Base-by-base conservation (phyloP, 768 basidiomycete species). In the Russula vinacea region DNA sequence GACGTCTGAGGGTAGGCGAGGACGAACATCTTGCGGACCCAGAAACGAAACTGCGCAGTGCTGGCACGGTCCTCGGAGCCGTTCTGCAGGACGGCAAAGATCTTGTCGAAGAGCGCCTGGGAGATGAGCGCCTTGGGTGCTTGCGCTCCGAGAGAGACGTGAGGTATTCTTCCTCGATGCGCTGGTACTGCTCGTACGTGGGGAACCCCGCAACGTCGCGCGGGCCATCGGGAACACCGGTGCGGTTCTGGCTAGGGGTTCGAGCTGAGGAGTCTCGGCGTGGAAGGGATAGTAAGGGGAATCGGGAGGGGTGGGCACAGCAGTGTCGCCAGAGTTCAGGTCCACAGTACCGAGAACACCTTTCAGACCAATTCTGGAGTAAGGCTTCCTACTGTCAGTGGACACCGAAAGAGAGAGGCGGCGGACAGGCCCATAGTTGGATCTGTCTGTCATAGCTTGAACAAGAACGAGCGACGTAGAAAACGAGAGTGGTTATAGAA, bases 11-110 rank as follows among this genome's bases (percentile, higher is more conserved):
- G 67, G 49, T 67, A 69, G 10, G 50, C 58, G n/a, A 69, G 62
- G 24, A 58, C 53, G 42, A 69, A 69, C 68, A 67, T 67, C 62
- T 67, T 67, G 58, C 68, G 68, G 2, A 67, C 68, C 68, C 68
- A 69, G 68, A 67, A 67, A 58, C 68, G 65, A 19, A 69, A 67
- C 62, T 69, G 68, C 5, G 68, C 68, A 14, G 62, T 64, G 40
- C 66, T 65, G 19, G 49, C 56, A n/a, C 59, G 66, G 44, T 63
- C 62, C 40, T 60, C 59, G 6, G 62, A 49, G 56, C 65, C 68
- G 8, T 63, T 58, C 60, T 64, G 66, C 5, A 69, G 39, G 37
- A 69, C 68, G 33, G 62, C 56, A 37, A 52, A 52, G 54, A 69
- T 52, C 62, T 58, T 58, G 8, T 67, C 66, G 16, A 69, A 67